These are phyloP conservation scores for Ophiostoma sp. DNA, from an alignment of 2,329 filamentous ascomycete species.

Conservation along the genomic window DNA sequence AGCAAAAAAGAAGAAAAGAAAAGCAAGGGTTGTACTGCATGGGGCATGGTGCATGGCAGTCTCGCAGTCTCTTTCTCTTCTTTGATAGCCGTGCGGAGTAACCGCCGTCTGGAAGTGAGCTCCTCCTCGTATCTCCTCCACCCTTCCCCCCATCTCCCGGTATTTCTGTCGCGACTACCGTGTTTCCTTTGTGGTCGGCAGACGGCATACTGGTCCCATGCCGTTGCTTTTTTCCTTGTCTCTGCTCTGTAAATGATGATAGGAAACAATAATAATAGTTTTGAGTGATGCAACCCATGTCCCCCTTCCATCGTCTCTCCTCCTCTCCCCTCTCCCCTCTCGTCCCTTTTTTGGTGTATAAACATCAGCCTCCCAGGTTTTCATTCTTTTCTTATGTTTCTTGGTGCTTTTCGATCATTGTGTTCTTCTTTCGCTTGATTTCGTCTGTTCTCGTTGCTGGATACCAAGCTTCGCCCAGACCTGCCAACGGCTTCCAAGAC, in stretches of 20 bases:
- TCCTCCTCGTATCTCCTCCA: not conserved
- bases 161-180: not conserved
- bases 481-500: conserved; percentile 12
- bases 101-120: not conserved
- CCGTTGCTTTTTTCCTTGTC: too few species aligned
- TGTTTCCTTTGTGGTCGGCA: not conserved
- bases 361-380: not conserved
- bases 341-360: not conserved
- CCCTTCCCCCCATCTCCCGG: not conserved
- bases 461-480: conserved; percentile 10
- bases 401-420: not conserved
- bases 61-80: not conserved
- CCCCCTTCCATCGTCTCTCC: not conserved
- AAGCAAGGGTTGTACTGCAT: conserved; percentile 2
- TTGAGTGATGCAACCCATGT: not conserved
- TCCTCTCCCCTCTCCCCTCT: not conserved
- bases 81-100: not conserved
- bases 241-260: not conserved
- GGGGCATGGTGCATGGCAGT: not conserved
- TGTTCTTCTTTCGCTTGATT: not conserved
- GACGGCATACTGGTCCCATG: not conserved
- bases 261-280: not conserved
- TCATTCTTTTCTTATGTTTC: not conserved
- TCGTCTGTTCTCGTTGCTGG: not conserved
- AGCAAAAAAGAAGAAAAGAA: not conserved